Percentiles rank a stretch among this genome's conserved stretches.
Conservation (phyloP, 108 stramenopile species). For the Skeletonema tropicum region DNA sequence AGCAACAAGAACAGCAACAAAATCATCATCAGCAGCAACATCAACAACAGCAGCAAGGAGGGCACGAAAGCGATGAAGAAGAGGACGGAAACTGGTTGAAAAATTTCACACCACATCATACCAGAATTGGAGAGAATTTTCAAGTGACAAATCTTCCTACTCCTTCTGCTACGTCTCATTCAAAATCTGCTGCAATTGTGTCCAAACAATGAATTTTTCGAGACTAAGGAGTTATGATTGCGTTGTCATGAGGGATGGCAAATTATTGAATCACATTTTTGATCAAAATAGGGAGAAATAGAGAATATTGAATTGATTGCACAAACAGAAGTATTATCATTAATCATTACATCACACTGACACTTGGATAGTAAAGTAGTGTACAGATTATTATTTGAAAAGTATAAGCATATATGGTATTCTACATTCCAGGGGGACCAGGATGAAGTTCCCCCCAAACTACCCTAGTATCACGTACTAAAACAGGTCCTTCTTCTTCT, state of each 20-base stretch:
- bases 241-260: too few relatives aligned
- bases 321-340: background rate
- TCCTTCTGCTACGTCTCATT: constrained; percentile 5
- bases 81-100: constrained; percentile 25
- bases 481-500: constrained; percentile 3
- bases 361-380: background rate
- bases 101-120: constrained; percentile 28
- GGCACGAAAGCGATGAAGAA: constrained; percentile 13
- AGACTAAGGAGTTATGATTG: too few relatives aligned
- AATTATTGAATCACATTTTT: too few relatives aligned
- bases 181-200: background rate
- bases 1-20: background rate
- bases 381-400: too few relatives aligned
- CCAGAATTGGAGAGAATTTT: constrained; percentile 26
- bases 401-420: too few relatives aligned
- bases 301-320: background rate
- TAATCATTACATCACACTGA: background rate
- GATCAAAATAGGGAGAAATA: background rate
- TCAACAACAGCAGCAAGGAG: background rate
- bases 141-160: constrained; percentile 36
- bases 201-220: background rate
- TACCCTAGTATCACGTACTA: background rate
- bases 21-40: background rate
- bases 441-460: background rate
- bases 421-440: constrained; percentile 9